phyloP scores from a whole-genome alignment of 257 asterid species.

The Lycium ferocissimum region DNA sequence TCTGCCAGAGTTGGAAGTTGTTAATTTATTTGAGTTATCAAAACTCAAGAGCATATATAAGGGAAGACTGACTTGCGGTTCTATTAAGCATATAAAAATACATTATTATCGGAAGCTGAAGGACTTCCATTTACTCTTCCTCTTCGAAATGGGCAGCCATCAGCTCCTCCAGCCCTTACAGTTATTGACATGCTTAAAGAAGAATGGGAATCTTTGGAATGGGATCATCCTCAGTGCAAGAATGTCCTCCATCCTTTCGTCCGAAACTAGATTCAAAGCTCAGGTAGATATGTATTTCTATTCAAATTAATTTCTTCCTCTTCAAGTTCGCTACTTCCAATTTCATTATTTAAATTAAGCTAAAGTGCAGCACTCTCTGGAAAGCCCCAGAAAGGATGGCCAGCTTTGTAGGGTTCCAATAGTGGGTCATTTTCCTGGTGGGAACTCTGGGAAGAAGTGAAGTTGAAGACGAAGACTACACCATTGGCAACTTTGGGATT shows the following conservation, averaged over 20 bases:
- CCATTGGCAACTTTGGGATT: no score
- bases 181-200: no score
- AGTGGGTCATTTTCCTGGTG: no score
- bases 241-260: not conserved
- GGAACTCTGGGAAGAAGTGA: no score
- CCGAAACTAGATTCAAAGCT: no score
- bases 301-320: no score
- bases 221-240: not conserved
- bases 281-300: not conserved
- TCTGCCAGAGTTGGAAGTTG: constrained; percentile 29
- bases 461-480: no score
- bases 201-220: not conserved
- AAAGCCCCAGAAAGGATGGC: no score
- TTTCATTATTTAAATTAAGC: no score
- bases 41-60: constrained; percentile 35
- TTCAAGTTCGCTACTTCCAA: no score
- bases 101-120: not conserved
- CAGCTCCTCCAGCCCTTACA: not conserved
- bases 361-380: no score
- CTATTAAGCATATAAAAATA: constrained; percentile 22
- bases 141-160: not conserved
- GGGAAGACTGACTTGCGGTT: constrained; percentile 29
- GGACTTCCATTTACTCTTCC: not conserved
- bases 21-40: constrained; percentile 31
- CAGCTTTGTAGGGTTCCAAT: no score